phyloP scores from a whole-genome alignment of 768 basidiomycete species.

The Hysterangium stoloniferum region DNA sequence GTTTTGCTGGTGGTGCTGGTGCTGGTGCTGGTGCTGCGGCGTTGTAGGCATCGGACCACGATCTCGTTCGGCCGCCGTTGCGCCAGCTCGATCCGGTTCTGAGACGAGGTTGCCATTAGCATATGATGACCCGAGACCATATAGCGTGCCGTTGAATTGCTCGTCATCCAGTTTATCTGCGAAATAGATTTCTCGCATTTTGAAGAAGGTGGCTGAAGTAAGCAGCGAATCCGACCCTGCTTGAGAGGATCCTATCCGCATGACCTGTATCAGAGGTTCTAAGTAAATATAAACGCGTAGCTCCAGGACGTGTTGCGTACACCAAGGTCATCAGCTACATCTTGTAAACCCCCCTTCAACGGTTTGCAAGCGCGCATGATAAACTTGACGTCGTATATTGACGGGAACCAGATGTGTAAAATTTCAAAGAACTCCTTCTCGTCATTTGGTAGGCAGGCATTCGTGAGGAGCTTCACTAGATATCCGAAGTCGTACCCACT shows the following conservation, averaged over 20 bases:
- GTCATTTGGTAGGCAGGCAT: constrained; percentile 74
- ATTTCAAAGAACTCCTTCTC: constrained; percentile 89
- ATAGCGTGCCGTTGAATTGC: constrained; percentile 77
- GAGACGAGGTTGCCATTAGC: constrained; percentile 37
- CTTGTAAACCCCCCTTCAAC: constrained; percentile 83
- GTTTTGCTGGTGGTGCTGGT: constrained; percentile 4
- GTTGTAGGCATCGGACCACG: constrained; percentile 3
- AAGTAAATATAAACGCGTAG: background rate
- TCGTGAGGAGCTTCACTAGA: constrained; percentile 88
- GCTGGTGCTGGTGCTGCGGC: constrained; percentile 7
- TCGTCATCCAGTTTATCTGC: constrained; percentile 78
- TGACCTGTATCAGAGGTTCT: constrained; percentile 48
- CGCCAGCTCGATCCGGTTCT: constrained; percentile 30
- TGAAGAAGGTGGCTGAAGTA: constrained; percentile 92
- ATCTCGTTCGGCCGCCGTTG: constrained; percentile 11
- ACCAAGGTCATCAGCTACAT: constrained; percentile 92
- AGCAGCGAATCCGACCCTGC: constrained; percentile 96
- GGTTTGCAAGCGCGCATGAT: constrained; percentile 84
- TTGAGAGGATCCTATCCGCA: constrained; percentile 85
- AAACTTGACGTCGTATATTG: constrained; percentile 96
- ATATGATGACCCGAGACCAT: constrained; percentile 59
- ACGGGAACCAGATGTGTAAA: constrained; percentile 88
- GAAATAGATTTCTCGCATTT: constrained; percentile 90
- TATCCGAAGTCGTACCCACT: constrained; percentile 99
- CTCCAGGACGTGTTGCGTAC: constrained; percentile 38